Percentiles rank a stretch among this genome's conserved stretches.
These are phyloP conservation scores for Nicotiana noctiflora DNA, from an alignment of 257 asterid species.

Conservation along the genomic window DNA sequence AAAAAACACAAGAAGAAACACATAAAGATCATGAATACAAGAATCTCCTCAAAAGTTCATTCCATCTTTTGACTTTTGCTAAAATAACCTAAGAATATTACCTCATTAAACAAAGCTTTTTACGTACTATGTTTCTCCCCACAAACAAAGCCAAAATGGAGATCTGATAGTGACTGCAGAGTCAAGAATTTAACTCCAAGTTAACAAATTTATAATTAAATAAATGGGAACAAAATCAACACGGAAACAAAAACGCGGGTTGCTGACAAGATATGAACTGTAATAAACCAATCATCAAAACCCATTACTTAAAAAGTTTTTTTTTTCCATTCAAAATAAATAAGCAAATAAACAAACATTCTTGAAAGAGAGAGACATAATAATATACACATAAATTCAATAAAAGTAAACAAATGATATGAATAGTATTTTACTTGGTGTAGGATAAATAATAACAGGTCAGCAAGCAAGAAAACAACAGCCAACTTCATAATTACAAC, in stretches of 20 bases:
- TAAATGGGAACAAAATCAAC: constrained; percentile 11
- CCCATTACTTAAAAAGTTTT: background rate
- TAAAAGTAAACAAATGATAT: background rate
- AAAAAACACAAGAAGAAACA: background rate
- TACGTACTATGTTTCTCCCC: constrained; percentile 17
- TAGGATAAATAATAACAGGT: constrained; percentile 13
- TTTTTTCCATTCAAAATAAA: background rate
- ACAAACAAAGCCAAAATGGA: constrained; percentile 26
- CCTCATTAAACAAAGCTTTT: background rate
- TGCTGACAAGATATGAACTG: constrained; percentile 62
- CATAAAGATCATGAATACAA: background rate
- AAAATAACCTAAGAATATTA: background rate
- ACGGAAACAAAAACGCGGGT: constrained; percentile 50
- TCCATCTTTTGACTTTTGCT: background rate
- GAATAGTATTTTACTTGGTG: background rate
- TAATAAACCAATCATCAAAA: constrained; percentile 19
- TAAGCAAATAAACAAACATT: constrained; percentile 16
- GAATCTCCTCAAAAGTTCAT: background rate
- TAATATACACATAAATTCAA: background rate
- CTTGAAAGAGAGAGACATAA: background rate
- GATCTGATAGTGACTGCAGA: constrained; percentile 56
- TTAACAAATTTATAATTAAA: constrained; percentile 2
- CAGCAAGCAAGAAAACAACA: constrained; percentile 7
- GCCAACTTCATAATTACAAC: constrained; percentile 3
- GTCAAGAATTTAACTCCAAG: constrained; percentile 10